A percentile compares a stretch with the other conserved stretches of the same genome.
Conservation (phyloP, 768 basidiomycete genomes). For the Gyrodon lividus region DNA sequence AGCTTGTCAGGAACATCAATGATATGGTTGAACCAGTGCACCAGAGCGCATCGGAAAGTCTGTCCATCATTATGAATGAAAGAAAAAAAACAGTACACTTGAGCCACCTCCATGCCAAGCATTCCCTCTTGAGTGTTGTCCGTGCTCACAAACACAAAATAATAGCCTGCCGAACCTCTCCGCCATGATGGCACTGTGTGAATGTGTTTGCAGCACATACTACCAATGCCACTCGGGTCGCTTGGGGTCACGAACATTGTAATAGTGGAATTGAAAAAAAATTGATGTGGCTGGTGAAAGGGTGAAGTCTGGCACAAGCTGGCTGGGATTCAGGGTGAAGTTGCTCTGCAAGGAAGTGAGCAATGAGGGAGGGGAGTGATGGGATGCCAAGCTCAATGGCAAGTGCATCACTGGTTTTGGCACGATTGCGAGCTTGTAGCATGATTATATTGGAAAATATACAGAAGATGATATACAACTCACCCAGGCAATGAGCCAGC, state of each 20-base stretch:
- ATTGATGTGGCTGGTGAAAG: background rate
- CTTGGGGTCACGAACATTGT: background rate
- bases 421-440: background rate
- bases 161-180: background rate
- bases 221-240: background rate
- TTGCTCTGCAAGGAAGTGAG: background rate
- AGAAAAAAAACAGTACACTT: background rate
- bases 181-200: background rate
- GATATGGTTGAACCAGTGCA: constrained; percentile 15
- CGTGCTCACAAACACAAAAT: too few relatives aligned
- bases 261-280: background rate
- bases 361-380: constrained; percentile 4
- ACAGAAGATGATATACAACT: background rate
- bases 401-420: background rate
- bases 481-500: background rate
- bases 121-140: too few relatives aligned
- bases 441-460: background rate
- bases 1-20: constrained; percentile 12
- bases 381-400: background rate
- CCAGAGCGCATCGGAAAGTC: background rate
- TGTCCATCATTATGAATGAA: background rate
- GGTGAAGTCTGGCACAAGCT: background rate
- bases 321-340: background rate
- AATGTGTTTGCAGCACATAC: background rate
- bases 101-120: background rate